A percentile compares a stretch with the other conserved stretches of the same genome.
These are phyloP conservation scores for Candida saitoana DNA, from an alignment of 805 yeast species.

Conservation along the genomic window DNA sequence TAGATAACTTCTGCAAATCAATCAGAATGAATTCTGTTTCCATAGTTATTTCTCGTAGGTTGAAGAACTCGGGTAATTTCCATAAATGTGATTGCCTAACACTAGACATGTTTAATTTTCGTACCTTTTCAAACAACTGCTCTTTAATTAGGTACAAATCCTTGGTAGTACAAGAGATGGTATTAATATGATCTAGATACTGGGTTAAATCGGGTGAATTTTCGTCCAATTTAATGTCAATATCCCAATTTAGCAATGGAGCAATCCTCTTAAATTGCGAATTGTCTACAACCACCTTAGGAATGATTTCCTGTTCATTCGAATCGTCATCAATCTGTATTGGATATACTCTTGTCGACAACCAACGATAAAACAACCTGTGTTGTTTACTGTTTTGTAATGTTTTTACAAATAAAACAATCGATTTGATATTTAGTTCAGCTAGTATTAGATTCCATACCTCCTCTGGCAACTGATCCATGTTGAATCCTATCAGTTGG, in stretches of 20 bases:
- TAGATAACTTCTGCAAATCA: background rate
- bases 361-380: background rate
- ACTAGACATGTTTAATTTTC: no score
- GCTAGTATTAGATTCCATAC: background rate
- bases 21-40: background rate
- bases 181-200: background rate
- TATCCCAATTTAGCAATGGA: background rate
- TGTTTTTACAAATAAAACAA: background rate
- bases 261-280: background rate
- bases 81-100: no score
- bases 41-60: background rate
- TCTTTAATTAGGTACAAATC: background rate
- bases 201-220: background rate
- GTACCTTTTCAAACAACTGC: background rate
- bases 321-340: background rate
- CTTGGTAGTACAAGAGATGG: background rate
- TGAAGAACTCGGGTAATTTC: background rate
- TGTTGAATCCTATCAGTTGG: no score
- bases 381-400: background rate
- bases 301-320: background rate
- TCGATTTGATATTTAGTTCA: background rate
- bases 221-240: background rate
- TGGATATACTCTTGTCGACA: background rate
- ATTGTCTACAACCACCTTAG: background rate
- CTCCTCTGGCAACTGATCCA: background rate